Evolutionary conservation across 2,329 filamentous ascomycete genomes (phyloP).

Genomic region (Juglanconis juglandina): DNA sequence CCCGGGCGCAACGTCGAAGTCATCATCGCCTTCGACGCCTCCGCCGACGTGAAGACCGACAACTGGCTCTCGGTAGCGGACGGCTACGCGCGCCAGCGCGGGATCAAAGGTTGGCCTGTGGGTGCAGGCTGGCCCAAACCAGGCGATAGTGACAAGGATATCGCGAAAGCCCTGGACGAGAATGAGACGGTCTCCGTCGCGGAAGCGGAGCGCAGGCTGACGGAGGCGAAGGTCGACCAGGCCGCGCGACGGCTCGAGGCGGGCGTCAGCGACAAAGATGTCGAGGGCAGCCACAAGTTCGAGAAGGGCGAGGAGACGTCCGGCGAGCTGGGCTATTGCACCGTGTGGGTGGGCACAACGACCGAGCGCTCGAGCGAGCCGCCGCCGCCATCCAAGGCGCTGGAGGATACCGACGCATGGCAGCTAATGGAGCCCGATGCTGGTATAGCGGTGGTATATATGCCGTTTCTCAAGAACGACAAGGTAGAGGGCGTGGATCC

Average conservation of each 20-base stretch:
- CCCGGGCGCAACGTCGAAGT: conserved; percentile 87
- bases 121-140: conserved; percentile 87
- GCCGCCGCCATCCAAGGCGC: conserved; percentile 45
- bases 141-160: conserved; percentile 55
- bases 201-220: conserved; percentile 62
- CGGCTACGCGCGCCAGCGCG: conserved; percentile 85
- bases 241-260: conserved; percentile 29
- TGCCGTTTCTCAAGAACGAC: conserved; percentile 81
- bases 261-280: conserved; percentile 24
- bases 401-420: conserved; percentile 64
- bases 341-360: conserved; percentile 87
- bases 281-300: conserved; percentile 26
- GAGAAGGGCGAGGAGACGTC: conserved; percentile 41
- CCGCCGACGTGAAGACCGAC: conserved; percentile 86
- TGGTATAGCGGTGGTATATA: conserved; percentile 85
- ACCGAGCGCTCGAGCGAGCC: conserved; percentile 63
- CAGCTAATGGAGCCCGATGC: conserved; percentile 72
- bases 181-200: conserved; percentile 60
- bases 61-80: conserved; percentile 96
- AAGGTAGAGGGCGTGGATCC: conserved; percentile 81
- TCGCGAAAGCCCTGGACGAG: conserved; percentile 62
- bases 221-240: conserved; percentile 54
- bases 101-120: conserved; percentile 90
- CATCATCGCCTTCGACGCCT: conserved; percentile 89
- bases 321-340: conserved; percentile 82